Conservation (phyloP, 352 stramenopile genomes). For the Phytopythium delawarense region DNA sequence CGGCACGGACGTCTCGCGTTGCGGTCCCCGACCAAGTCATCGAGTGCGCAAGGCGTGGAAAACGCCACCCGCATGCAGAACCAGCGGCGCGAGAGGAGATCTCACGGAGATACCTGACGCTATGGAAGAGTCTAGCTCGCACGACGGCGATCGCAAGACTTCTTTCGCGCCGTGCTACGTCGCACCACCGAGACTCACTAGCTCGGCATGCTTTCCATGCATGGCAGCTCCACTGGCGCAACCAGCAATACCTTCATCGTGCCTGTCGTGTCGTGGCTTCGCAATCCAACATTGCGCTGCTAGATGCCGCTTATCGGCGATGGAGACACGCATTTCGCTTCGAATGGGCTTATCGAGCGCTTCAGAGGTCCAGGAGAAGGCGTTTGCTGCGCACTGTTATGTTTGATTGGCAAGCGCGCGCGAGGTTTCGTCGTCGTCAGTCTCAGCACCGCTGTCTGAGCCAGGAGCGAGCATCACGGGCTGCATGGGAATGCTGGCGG, state of each 20-base stretch:
- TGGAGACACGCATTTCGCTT: not conserved
- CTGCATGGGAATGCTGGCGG: not conserved
- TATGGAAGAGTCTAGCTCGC: conserved; percentile 1
- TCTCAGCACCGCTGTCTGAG: not conserved
- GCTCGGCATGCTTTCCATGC: not conserved
- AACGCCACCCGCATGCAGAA: not conserved
- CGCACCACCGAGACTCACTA: not conserved
- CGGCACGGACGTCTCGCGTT: not conserved
- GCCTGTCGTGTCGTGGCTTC: not conserved
- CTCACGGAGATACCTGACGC: not conserved
- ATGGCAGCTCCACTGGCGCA: not conserved
- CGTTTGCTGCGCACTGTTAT: not conserved
- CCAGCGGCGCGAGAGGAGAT: not conserved
- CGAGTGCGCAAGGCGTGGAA: not conserved
- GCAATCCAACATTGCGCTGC: not conserved
- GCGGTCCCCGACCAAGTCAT: not conserved
- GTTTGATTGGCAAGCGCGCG: not conserved
- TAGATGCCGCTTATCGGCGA: not conserved
- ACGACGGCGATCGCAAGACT: not conserved
- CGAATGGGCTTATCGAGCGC: not conserved
- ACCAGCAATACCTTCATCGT: not conserved
- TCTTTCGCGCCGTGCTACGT: not conserved
- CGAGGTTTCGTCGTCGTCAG: not conserved
- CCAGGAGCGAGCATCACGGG: not conserved
- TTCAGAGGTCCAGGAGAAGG: not conserved